Evolutionary conservation across 2,329 filamentous ascomycete genomes (phyloP), one percentile per base, ranked within the genome.

Genomic region (Sclerotinia subarctica): DNA sequence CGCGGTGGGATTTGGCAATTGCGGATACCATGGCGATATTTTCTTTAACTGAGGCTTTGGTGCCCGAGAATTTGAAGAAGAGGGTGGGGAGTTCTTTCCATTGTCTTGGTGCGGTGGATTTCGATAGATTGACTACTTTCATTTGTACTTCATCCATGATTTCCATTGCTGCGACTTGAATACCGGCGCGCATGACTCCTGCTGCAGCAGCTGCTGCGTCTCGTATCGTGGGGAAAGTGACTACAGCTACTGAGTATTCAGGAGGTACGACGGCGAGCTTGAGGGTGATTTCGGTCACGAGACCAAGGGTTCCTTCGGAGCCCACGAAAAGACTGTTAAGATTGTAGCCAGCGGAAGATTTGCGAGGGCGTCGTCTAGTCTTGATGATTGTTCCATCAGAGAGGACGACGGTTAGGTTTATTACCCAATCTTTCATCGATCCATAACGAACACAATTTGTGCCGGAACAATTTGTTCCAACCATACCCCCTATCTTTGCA

Each of bases 121-220:
- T 89, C 15, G 89, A 86, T 65, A 88, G 82, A 79, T 95, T 95
- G 76, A 95, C 88, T 0, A 94, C 90, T 71, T 83, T 85, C 92
- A 95, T 95, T 78, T 94, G 91, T 4, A 94, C 90, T 68, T 95
- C 92, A 76, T 95, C 92, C 90, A 95, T 93, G 73, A 95, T 88
- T 79, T 95, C 92, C 86, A 77, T 76, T 1, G 76, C 76, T 3
- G 76, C 76, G 1, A 78, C 75, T 46, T 76, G 76, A 2, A 78
- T 70, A 3, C 76, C 76, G 0, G 87, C 84, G 73, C 90, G 87
- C 83, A 94, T 90, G n/a, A 94, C 86, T 60, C 86, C 86, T 2
- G 90, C 89, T 0, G 91, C 91, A 0, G 91, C 90, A 0, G 88
- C 84, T 0, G 91, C 91, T 1, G 92, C 92, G 77, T 91, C 88